Evolutionary conservation across 2,329 filamentous ascomycete species (phyloP).

Genomic region (Decorospora gaudefroyi): DNA sequence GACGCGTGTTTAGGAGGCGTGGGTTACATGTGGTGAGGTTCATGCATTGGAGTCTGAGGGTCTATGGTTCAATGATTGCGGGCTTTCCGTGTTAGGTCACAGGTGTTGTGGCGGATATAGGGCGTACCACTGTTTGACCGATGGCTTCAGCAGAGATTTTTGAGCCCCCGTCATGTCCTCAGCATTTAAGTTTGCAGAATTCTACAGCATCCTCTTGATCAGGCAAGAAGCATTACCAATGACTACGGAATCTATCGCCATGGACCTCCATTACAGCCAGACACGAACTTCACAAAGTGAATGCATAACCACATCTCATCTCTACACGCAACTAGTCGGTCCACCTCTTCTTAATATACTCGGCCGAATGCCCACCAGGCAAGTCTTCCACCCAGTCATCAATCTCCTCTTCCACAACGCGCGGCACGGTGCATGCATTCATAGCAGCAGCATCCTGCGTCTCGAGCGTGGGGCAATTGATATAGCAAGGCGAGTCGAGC

Average conservation of each 20-base stretch:
- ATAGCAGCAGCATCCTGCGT: constrained; percentile 53
- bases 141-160: too few relatives aligned
- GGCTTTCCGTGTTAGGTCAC: too few relatives aligned
- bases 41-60: too few relatives aligned
- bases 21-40: too few relatives aligned
- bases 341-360: constrained; percentile 24
- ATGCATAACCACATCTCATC: background rate
- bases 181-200: too few relatives aligned
- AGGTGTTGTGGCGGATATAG: too few relatives aligned
- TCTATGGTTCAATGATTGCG: too few relatives aligned
- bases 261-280: background rate
- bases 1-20: background rate
- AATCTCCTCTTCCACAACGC: constrained; percentile 55
- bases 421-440: constrained; percentile 54
- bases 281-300: constrained; percentile 1
- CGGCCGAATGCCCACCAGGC: constrained; percentile 22
- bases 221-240: too few relatives aligned
- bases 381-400: constrained; percentile 44
- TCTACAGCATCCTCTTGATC: too few relatives aligned
- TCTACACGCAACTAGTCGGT: background rate
- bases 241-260: too few relatives aligned
- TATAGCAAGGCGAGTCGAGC: constrained; percentile 45
- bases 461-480: constrained; percentile 50
- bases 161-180: too few relatives aligned
- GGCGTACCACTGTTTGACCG: too few relatives aligned